These are phyloP conservation scores for Tuber borchii DNA, from an alignment of 495 filamentous ascomycete genomes.

Conservation along the genomic window DNA sequence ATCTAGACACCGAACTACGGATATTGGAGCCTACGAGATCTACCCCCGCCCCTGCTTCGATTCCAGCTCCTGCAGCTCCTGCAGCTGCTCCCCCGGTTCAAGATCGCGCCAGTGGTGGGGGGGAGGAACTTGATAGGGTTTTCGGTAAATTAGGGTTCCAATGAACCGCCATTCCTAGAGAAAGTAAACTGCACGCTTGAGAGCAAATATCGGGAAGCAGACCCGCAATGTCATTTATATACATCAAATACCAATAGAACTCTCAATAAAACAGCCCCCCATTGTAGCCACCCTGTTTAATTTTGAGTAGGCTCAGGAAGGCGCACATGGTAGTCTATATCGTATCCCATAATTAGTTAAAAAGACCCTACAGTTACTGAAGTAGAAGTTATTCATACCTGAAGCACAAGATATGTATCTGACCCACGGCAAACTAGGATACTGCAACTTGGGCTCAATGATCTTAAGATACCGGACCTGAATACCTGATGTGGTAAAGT, in stretches of 20 bases:
- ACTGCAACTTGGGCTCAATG: slow-evolving; percentile 98
- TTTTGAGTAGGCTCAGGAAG: slow-evolving; percentile 40
- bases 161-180: slow-evolving; percentile 8
- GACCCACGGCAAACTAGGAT: slow-evolving; percentile 97
- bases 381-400: slow-evolving; percentile 19
- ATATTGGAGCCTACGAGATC: slow-evolving; percentile 65
- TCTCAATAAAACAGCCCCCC: background rate
- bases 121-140: slow-evolving; percentile 78
- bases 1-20: slow-evolving; percentile 82
- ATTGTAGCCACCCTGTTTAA: slow-evolving; percentile 10
- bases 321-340: slow-evolving; percentile 38
- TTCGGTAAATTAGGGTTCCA: slow-evolving; percentile 63
- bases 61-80: background rate
- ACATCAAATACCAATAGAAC: slow-evolving; percentile 10
- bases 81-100: background rate
- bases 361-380: background rate
- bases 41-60: slow-evolving; percentile 18
- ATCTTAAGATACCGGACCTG: slow-evolving; percentile 99
- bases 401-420: slow-evolving; percentile 65
- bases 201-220: slow-evolving; percentile 14
- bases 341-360: slow-evolving; percentile 9
- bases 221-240: slow-evolving; percentile 30
- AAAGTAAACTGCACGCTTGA: slow-evolving; percentile 10
- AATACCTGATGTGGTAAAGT: slow-evolving; percentile 97
- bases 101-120: slow-evolving; percentile 39